phyloP scores from a whole-genome alignment of 768 basidiomycete genomes.

The Sistotremastrum niveocremeum region DNA sequence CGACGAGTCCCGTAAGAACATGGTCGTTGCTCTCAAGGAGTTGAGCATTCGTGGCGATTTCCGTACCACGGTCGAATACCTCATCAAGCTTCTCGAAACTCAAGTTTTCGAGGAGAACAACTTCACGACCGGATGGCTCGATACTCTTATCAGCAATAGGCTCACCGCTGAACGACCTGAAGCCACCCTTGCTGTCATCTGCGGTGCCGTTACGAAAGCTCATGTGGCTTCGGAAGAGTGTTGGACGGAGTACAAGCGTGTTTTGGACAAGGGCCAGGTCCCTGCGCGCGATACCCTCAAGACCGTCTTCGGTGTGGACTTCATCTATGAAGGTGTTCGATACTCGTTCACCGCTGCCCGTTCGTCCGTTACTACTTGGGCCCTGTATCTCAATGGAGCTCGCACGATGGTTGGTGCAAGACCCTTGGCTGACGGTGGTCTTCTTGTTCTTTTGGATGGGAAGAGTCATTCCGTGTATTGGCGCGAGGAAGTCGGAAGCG shows the following conservation, averaged over 20 bases:
- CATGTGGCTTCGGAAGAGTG: conserved; percentile 82
- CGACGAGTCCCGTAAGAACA: conserved; percentile 90
- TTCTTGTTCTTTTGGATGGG: conserved; percentile 83
- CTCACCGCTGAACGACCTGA: conserved; percentile 97
- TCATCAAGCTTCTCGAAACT: conserved; percentile 93
- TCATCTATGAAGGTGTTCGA: conserved; percentile 91
- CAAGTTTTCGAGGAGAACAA: conserved; percentile 96
- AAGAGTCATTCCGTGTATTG: conserved; percentile 96
- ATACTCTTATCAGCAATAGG: conserved; percentile 91
- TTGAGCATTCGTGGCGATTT: conserved; percentile 98
- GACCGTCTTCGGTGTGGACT: conserved; percentile 93
- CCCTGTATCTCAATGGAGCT: conserved; percentile 92
- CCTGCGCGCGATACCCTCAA: conserved; percentile 89
- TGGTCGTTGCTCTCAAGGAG: conserved; percentile 98
- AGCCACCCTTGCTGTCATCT: conserved; percentile 82
- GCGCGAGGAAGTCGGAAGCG: conserved; percentile 93
- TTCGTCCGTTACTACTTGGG: conserved; percentile 81
- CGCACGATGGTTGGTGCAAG: conserved; percentile 85
- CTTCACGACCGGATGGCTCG: conserved; percentile 97
- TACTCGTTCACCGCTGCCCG: conserved; percentile 94
- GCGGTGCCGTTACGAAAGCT: conserved; percentile 92
- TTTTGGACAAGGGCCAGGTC: conserved; percentile 96
- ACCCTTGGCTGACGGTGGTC: conserved; percentile 86
- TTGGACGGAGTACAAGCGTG: conserved; percentile 84
- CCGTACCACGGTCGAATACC: conserved; percentile 95